Base-by-base conservation (phyloP, 495 filamentous ascomycete genomes). In the Aspergillus cristatus region DNA sequence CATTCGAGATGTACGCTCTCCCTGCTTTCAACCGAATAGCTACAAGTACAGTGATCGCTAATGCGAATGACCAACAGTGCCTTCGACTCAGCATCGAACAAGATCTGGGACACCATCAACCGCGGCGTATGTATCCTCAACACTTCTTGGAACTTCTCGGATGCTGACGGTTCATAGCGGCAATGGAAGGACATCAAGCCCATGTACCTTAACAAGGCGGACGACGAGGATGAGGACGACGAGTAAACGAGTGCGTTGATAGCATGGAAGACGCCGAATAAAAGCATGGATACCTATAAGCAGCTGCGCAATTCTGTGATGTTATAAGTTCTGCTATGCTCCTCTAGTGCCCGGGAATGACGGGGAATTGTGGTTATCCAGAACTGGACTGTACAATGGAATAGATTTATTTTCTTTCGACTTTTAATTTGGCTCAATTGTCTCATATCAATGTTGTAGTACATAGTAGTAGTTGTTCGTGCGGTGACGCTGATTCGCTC, bases 141-240 rank as follows among this genome's bases (percentile, higher is more conserved):
- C 18, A 28, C 20, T 33, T 11, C 20, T 33, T 40, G 32, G 28
- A 28, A 32, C 25, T 36, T 17, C 37, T 33, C 29, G 36, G 16
- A 30, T 31, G 20, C 36, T 32, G 16, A 48, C 67, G 10, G 32
- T 37, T 35, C 33, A 57, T 55, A 97, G 85, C 86, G 91, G 48
- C 93, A 97, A 90, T 99, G 93, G 93, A 97, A 97, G 75, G 91
- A 97, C 62, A 96, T 99, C 69, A 87, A 91, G 60, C 63, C 77
- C 57, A 79, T 75, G 55, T 99, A 96, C 60, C 62, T 88, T 47
- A 58, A 81, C 54, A 70, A 74, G 50, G 53, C 51, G 7, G 70
- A 70, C 42, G 81, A 86, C 47, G 73, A 76, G 39, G 69, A 75
- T 58, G 74, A 69, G 43, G 60, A 66, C 38, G 62, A 70, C 57